These are phyloP conservation scores for Ambrosia artemisiifolia DNA, from an alignment of 129 eudicot genomes.

Conservation along the genomic window DNA sequence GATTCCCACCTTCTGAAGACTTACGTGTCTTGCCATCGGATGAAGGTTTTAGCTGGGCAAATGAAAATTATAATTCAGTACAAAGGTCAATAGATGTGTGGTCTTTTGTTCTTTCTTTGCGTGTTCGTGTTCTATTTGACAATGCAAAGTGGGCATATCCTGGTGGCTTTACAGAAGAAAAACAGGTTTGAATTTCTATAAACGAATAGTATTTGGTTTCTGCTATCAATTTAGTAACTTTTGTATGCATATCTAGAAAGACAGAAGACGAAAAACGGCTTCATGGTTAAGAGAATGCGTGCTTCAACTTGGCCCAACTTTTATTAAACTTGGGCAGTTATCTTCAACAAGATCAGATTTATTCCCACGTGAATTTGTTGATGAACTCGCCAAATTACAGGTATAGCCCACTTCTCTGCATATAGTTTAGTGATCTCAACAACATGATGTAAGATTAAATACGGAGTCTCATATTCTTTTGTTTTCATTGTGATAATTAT, in stretches of 20 bases:
- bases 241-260: conserved; percentile 40
- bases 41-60: conserved; percentile 93
- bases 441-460: conserved; percentile 8
- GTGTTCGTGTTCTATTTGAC: conserved; percentile 86
- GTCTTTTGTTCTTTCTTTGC: conserved; percentile 86
- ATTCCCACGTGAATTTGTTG: conserved; percentile 91
- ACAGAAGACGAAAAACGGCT: conserved; percentile 76
- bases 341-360: conserved; percentile 96
- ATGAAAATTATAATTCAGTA: conserved; percentile 71
- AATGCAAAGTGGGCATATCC: conserved; percentile 85
- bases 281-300: conserved; percentile 85
- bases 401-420: conserved; percentile 34
- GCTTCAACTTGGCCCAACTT: conserved; percentile 93
- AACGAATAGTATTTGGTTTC: neutral
- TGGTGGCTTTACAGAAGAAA: conserved; percentile 89
- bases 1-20: conserved; percentile 63
- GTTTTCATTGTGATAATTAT: conserved; percentile 19
- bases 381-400: conserved; percentile 97
- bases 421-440: conserved; percentile 1
- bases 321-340: conserved; percentile 88
- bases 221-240: conserved; percentile 6
- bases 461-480: neutral
- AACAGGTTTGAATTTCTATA: conserved; percentile 49
- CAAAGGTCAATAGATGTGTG: conserved; percentile 90
- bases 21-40: conserved; percentile 73